Conservation (phyloP, 169 alveolate species). For the Prorocentrum cordatum region DNA sequence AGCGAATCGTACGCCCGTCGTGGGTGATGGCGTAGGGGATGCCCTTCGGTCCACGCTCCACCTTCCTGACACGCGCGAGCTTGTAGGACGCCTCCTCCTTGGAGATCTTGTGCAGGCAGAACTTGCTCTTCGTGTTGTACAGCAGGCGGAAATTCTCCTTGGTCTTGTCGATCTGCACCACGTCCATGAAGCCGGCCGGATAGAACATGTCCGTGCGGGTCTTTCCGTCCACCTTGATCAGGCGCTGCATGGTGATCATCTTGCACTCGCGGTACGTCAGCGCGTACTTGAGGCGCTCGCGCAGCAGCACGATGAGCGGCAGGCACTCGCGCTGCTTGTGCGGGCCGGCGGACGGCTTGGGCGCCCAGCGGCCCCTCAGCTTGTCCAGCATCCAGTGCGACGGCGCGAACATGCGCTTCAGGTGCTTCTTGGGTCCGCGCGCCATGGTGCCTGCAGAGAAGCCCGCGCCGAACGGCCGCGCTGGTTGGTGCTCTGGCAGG, state of each 20-base stretch:
- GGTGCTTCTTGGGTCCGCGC: conserved; percentile 98
- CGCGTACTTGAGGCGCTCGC: conserved; percentile 91
- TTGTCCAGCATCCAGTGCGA: conserved; percentile 97
- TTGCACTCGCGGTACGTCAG: conserved; percentile 90
- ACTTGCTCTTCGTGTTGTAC: conserved; percentile 97
- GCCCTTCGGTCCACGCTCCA: conserved; percentile 89
- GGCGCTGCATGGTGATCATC: conserved; percentile 90
- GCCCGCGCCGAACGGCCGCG: too few relatives aligned
- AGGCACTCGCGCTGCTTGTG: conserved; percentile 95
- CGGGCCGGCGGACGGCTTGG: conserved; percentile 89
- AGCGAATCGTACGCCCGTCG: conserved; percentile 98
- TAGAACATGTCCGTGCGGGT: conserved; percentile 92
- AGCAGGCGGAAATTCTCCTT: conserved; percentile 90
- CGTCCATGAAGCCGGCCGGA: conserved; percentile 98
- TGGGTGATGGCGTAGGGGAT: conserved; percentile 93
- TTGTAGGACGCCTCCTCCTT: conserved; percentile 84
- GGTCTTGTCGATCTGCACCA: conserved; percentile 65
- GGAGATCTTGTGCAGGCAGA: conserved; percentile 89
- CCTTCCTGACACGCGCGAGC: conserved; percentile 91
- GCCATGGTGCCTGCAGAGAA: too few relatives aligned
- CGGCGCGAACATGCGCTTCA: conserved; percentile 98
- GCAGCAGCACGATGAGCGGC: conserved; percentile 88
- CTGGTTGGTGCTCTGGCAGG: too few relatives aligned
- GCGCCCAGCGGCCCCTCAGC: conserved; percentile 91
- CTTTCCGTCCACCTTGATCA: conserved; percentile 92